Evolutionary conservation across 306 rosid species (phyloP).

Genomic region (Hylodesmum podocarpum): DNA sequence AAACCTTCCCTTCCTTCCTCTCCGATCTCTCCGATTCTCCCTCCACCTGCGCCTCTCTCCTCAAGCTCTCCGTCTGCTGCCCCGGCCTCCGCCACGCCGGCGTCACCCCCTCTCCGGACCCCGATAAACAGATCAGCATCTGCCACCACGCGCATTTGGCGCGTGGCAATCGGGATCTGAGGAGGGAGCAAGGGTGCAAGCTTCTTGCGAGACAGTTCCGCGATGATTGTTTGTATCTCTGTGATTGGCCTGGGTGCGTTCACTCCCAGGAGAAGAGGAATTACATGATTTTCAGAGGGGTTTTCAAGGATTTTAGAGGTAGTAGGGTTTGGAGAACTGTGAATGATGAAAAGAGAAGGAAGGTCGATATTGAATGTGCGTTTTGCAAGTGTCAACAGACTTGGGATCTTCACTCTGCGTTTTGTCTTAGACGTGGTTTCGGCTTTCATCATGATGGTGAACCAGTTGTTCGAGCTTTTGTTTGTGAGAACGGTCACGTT

Average conservation of each 20-base stretch:
- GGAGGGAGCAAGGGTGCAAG: constrained; percentile 73
- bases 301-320: constrained; percentile 62
- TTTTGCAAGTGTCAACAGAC: constrained; percentile 56
- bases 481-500: constrained; percentile 89
- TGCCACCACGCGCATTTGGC: constrained; percentile 59
- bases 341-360: constrained; percentile 55
- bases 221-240: constrained; percentile 62
- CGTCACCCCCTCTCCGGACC: constrained; percentile 15
- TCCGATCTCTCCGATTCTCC: constrained; percentile 49
- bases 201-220: constrained; percentile 73
- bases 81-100: constrained; percentile 81
- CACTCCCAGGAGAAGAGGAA: constrained; percentile 72
- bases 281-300: constrained; percentile 75
- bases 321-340: constrained; percentile 71
- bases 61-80: constrained; percentile 80
- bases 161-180: constrained; percentile 58
- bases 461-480: constrained; percentile 85
- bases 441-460: constrained; percentile 89
- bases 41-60: constrained; percentile 49
- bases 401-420: constrained; percentile 82
- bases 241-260: constrained; percentile 86
- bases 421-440: constrained; percentile 64
- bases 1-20: constrained; percentile 49
- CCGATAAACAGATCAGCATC: not conserved
- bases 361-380: constrained; percentile 58